Evolutionary conservation across 345 rosid species (phyloP).

Genomic region (Gossypium turneri): DNA sequence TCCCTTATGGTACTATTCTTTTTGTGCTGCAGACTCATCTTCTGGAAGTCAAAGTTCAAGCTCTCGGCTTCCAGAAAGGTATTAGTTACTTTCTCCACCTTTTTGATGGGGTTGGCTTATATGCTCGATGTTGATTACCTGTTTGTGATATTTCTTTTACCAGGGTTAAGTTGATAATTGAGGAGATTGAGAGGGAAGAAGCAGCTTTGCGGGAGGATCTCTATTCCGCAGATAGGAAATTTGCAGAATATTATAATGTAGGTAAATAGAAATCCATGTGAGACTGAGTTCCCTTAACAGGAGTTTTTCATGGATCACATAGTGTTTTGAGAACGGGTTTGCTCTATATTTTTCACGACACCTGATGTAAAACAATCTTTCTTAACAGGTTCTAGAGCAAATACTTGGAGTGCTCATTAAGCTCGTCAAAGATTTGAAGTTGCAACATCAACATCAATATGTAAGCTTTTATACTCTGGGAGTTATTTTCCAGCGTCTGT

Average conservation of each 20-base stretch:
- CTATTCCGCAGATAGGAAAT: conserved; percentile 88
- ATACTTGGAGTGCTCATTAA: conserved; percentile 91
- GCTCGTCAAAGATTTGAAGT: conserved; percentile 93
- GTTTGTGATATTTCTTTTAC: conserved; percentile 7
- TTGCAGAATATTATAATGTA: conserved; percentile 91
- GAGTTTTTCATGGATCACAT: conserved; percentile 4
- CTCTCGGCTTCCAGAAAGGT: conserved; percentile 96
- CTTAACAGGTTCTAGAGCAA: conserved; percentile 84
- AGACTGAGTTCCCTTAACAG: not conserved
- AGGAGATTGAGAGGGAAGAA: conserved; percentile 96
- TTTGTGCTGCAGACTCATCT: conserved; percentile 54
- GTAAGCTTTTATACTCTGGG: conserved; percentile 35
- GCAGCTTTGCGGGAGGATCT: conserved; percentile 86
- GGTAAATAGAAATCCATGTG: conserved; percentile 20
- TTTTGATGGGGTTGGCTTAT: conserved; percentile 3
- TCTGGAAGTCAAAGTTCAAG: conserved; percentile 63
- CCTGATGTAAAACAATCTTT: conserved; percentile 17
- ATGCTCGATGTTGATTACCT: not conserved
- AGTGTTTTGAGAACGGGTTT: conserved; percentile 9
- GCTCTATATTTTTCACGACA: not conserved
- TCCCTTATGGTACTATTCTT: not conserved
- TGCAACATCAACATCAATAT: conserved; percentile 91
- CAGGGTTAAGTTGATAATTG: conserved; percentile 92
- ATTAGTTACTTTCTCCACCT: conserved; percentile 21
- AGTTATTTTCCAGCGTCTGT: not conserved